phyloP scores from a whole-genome alignment of 2,329 filamentous ascomycete genomes.

The Claviceps arundinis region DNA sequence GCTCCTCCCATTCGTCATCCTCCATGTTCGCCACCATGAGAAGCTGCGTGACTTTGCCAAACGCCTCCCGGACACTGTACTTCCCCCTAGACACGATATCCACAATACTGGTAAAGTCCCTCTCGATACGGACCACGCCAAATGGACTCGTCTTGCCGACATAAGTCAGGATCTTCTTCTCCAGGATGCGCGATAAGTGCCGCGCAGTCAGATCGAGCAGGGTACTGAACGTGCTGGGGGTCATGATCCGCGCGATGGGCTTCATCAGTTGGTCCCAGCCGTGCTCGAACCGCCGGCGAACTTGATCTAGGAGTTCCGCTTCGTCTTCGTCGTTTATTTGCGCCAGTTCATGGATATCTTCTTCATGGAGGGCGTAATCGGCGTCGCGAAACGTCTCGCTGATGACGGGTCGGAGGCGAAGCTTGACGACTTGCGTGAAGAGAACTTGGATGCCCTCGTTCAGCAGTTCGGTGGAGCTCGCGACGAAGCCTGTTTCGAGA shows the following conservation, averaged over 20 bases:
- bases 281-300: constrained; percentile 66
- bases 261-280: constrained; percentile 78
- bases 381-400: constrained; percentile 83
- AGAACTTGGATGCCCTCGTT: constrained; percentile 75
- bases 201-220: constrained; percentile 61
- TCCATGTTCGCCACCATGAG: constrained; percentile 87
- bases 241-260: constrained; percentile 76
- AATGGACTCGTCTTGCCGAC: constrained; percentile 67
- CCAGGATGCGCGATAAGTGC: constrained; percentile 65
- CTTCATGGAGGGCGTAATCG: constrained; percentile 62
- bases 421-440: constrained; percentile 77
- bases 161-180: constrained; percentile 77
- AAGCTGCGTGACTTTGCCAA: constrained; percentile 66
- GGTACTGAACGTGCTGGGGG: constrained; percentile 59
- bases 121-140: constrained; percentile 70
- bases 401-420: constrained; percentile 70
- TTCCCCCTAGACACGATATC: constrained; percentile 52
- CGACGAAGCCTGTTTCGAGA: constrained; percentile 58
- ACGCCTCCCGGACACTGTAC: constrained; percentile 66
- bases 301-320: constrained; percentile 47
- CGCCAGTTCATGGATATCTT: constrained; percentile 44
- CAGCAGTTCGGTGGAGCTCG: constrained; percentile 70
- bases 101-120: constrained; percentile 69
- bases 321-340: constrained; percentile 40
- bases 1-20: constrained; percentile 85